Evolutionary conservation across 306 rosid species (phyloP).

Genomic region (Aeschynomene evenia): DNA sequence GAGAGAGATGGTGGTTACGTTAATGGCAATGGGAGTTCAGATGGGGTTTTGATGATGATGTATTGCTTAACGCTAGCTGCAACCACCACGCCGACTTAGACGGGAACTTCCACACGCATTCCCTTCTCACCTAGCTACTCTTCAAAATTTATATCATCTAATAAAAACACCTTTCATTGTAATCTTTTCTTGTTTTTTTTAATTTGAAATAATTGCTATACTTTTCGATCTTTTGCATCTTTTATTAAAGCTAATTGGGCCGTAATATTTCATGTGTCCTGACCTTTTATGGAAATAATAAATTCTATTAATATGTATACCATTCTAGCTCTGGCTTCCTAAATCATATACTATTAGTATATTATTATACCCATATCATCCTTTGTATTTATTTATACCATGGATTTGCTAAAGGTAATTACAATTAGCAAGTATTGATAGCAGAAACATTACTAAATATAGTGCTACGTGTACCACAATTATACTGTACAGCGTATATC

Average conservation of each 20-base stretch:
- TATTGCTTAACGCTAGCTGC: background rate
- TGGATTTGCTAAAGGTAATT: background rate
- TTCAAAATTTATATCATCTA: background rate
- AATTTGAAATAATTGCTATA: no score
- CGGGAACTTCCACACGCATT: slow-evolving; percentile 2
- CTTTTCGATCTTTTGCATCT: background rate
- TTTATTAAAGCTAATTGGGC: no score
- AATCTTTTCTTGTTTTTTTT: background rate
- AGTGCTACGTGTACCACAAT: no score
- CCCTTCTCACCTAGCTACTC: background rate
- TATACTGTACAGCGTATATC: no score
- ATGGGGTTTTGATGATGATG: background rate
- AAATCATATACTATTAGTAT: background rate
- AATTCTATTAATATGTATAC: background rate
- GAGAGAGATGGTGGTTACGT: background rate
- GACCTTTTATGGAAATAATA: background rate
- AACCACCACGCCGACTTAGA: slow-evolving; percentile 22
- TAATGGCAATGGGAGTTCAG: background rate
- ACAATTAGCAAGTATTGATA: background rate
- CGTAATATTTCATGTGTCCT: background rate
- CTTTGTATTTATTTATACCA: background rate
- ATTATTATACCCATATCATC: background rate
- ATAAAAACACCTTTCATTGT: background rate
- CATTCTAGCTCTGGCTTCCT: no score
- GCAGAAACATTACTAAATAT: background rate